phyloP scores from a whole-genome alignment of 225 moss, liverwort and hornwort species.

The Rhytidiadelphus loreus region DNA sequence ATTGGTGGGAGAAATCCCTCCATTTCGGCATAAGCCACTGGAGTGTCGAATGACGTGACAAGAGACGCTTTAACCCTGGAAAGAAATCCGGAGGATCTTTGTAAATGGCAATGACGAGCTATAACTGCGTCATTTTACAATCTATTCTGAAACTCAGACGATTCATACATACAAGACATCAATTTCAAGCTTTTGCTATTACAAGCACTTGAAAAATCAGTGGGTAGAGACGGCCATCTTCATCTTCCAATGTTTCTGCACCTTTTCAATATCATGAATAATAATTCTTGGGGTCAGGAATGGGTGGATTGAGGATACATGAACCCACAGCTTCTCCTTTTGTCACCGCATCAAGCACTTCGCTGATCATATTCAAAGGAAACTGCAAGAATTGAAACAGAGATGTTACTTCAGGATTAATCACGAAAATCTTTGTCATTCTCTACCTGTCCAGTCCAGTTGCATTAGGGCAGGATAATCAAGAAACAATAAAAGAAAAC shows the following conservation, averaged over 20 bases:
- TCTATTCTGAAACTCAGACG: not conserved
- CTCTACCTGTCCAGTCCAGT: not conserved
- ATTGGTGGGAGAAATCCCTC: no score
- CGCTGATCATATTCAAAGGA: slow-evolving; percentile 19
- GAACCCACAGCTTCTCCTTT: slow-evolving; percentile 5
- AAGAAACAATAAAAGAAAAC: not conserved
- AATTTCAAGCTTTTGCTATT: not conserved
- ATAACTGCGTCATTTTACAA: not conserved
- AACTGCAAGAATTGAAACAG: slow-evolving; percentile 14
- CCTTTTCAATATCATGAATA: not conserved
- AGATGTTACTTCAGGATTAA: not conserved
- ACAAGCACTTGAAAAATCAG: not conserved
- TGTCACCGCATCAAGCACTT: slow-evolving; percentile 16
- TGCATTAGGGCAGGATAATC: not conserved
- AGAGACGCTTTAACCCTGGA: no score
- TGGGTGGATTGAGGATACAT: slow-evolving; percentile 42
- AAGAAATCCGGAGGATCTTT: no score
- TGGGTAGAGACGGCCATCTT: not conserved
- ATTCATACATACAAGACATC: not conserved
- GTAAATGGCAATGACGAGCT: no score
- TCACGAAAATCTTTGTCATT: not conserved
- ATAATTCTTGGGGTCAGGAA: slow-evolving; percentile 36
- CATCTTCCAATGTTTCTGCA: not conserved
- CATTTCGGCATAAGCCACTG: no score
- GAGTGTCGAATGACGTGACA: no score